Evolutionary conservation across 441 rosid genomes (phyloP).

Genomic region (Populus hybrid): DNA sequence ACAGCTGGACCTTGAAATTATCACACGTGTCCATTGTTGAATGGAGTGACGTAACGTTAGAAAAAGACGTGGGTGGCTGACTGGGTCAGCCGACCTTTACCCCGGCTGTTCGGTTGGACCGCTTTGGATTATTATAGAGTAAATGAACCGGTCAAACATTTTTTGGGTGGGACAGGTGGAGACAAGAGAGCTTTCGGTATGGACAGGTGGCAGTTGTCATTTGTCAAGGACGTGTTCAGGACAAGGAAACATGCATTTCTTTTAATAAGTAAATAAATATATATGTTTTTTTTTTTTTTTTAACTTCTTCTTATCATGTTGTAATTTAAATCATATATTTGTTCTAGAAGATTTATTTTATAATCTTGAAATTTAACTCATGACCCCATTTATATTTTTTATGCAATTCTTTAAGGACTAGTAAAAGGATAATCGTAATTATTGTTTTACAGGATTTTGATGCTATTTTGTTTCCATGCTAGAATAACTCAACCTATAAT

Average conservation of each 20-base stretch:
- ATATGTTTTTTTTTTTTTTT: too few species aligned
- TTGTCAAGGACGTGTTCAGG: background rate
- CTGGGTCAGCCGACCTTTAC: slow-evolving; percentile 13
- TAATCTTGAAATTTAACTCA: too few species aligned
- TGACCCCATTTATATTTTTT: too few species aligned
- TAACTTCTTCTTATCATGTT: too few species aligned
- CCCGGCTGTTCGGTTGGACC: slow-evolving; percentile 13
- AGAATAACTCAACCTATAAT: too few species aligned
- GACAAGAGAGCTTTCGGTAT: background rate
- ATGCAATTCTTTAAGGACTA: too few species aligned
- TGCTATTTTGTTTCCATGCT: too few species aligned
- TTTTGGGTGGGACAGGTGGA: background rate
- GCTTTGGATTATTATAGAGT: background rate
- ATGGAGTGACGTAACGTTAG: slow-evolving; percentile 23
- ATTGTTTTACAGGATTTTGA: too few species aligned
- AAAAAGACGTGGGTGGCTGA: background rate
- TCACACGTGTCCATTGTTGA: slow-evolving; percentile 7
- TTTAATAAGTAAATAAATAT: too few species aligned
- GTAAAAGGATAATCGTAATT: too few species aligned
- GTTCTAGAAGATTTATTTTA: too few species aligned
- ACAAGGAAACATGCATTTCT: background rate
- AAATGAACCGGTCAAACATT: background rate
- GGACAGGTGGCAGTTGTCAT: background rate
- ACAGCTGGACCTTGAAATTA: slow-evolving; percentile 21
- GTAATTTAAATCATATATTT: too few species aligned